These are phyloP conservation scores for Desmodesmus armatus DNA, from an alignment of 139 green algal genomes.

Conservation along the genomic window DNA sequence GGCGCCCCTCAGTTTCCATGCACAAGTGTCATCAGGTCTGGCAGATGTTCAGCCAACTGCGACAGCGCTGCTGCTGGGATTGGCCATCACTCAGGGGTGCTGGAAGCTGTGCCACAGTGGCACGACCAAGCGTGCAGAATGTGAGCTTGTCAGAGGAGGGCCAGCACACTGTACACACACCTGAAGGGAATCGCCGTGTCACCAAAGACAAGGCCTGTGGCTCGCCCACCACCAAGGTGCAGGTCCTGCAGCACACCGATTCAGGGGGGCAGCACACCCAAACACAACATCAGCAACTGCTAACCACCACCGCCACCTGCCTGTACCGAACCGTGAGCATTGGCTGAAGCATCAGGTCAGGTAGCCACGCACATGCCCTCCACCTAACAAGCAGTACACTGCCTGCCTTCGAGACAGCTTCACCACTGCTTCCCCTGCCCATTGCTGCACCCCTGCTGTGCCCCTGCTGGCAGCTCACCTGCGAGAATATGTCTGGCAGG, in stretches of 20 bases:
- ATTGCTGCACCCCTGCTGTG: not conserved
- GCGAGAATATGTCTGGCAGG: conserved; percentile 64
- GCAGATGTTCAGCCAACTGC: too few relatives aligned
- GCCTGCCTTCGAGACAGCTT: too few relatives aligned
- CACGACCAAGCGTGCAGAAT: too few relatives aligned
- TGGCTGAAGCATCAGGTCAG: not conserved
- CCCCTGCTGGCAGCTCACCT: conserved; percentile 14
- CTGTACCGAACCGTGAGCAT: not conserved
- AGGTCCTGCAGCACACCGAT: conserved; percentile 28
- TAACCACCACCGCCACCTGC: not conserved
- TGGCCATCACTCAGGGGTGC: too few relatives aligned
- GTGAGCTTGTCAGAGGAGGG: too few relatives aligned
- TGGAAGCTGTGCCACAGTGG: too few relatives aligned
- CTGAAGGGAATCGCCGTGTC: conserved; percentile 62
- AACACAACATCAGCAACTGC: not conserved
- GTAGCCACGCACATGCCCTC: not conserved
- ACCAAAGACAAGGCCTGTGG: conserved; percentile 58
- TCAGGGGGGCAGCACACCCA: not conserved
- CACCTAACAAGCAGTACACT: too few relatives aligned
- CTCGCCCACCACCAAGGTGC: conserved; percentile 67
- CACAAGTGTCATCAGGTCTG: too few relatives aligned
- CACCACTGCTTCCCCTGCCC: too few relatives aligned
- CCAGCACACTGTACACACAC: too few relatives aligned
- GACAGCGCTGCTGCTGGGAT: too few relatives aligned
- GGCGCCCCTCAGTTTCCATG: too few relatives aligned